Base-by-base conservation (phyloP, 495 filamentous ascomycete species). In the Hypoxylon crocopeplum region DNA sequence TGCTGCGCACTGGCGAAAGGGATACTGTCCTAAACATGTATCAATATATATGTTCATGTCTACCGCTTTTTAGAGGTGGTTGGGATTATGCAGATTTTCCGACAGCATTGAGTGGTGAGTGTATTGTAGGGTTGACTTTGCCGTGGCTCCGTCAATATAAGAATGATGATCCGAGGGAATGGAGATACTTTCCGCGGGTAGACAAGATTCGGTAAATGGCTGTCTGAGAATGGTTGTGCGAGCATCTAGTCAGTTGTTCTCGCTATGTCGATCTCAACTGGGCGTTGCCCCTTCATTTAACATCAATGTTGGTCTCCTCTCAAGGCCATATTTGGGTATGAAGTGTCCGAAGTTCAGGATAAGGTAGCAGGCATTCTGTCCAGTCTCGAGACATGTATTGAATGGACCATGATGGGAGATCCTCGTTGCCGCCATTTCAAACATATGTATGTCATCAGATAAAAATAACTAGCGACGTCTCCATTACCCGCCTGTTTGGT, bases 251-350 rank as follows among this genome's bases (percentile, higher is more conserved):
- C 12, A 40, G 21, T 38, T 32, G 34, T 44, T 56, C 22, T 13
- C 25, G 22, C 29, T 37, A 34, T 29, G 59, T 42, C 38, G 59
- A 62, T 62, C 51, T 39, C 7, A 21, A 33, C 59, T 51, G 32
- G 25, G 51, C 39, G 52, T 34, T 22, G 44, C 51, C 46, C 46
- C 36, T 45, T 47, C 52, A 34, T 20, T 34, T 10, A 15, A 38
- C 6, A 13, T 32, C 32, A 12, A 41, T 15, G 16, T 6, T 33
- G 5, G 21, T 25, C 7, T 7, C 24, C 36, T 40, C 5, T 8
- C 8, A n/a, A 19, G 20, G 1, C 13, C 25, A 46, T 45, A 45
- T 21, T 22, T 13, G 25, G 5, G 4, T 33, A 30, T 46, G 5
- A 11, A 7, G 5, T 21, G 36, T 24, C 20, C 3, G 32, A 37